phyloP scores from a whole-genome alignment of 495 filamentous ascomycete genomes.

The Lentithecium fluviatile region DNA sequence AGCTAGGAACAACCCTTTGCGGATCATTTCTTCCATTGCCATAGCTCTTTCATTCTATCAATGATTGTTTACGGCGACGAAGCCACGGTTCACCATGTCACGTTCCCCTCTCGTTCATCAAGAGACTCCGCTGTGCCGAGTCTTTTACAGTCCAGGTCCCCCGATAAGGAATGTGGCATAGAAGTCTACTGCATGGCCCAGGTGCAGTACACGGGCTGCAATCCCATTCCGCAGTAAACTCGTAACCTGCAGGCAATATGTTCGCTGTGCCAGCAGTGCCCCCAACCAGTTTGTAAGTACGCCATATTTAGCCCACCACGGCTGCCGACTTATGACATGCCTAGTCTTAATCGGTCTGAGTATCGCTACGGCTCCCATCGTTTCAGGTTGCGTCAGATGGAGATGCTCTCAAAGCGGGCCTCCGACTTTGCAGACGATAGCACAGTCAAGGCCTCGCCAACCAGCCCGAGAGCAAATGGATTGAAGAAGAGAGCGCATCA shows the following conservation, averaged over 20 bases:
- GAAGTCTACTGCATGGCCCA: not conserved
- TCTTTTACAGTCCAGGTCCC: not conserved
- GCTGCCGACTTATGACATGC: constrained; percentile 9
- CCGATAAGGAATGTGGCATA: constrained; percentile 1
- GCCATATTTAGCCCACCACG: constrained; percentile 21
- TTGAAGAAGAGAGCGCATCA: constrained; percentile 3
- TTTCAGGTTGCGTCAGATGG: constrained; percentile 26
- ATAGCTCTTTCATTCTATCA: not conserved
- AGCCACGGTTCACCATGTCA: constrained; percentile 8
- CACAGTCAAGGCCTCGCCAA: not conserved
- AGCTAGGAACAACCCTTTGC: not conserved
- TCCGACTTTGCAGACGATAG: constrained; percentile 17
- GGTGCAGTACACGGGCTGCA: no score
- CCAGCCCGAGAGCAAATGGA: not conserved
- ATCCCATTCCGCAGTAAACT: no score
- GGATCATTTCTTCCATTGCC: not conserved
- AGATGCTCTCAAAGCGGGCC: constrained; percentile 7
- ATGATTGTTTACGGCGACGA: not conserved
- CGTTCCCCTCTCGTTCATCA: not conserved
- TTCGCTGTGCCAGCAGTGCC: constrained; percentile 5
- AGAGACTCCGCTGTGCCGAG: constrained; percentile 7
- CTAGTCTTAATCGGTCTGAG: constrained; percentile 14
- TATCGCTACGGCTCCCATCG: constrained; percentile 12
- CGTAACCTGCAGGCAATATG: not conserved
- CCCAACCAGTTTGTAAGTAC: constrained; percentile 5